Conservation (phyloP, 106 monocot genomes). For the Vanilla planifolia region DNA sequence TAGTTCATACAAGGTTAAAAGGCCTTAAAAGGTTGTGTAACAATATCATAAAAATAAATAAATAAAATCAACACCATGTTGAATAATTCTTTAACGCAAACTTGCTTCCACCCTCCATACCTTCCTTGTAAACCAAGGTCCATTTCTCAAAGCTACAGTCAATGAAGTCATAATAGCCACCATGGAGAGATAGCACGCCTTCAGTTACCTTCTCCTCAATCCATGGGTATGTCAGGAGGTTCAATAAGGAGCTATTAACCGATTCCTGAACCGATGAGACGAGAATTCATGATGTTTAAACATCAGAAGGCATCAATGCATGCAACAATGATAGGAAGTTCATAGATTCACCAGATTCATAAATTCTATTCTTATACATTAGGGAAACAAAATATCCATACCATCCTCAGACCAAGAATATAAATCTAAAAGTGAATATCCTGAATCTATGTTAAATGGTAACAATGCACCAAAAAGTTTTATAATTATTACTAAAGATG, state of each 20-base stretch:
- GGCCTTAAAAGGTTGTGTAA: too few species aligned
- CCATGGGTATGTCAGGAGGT: conserved; percentile 94
- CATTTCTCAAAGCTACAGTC: conserved; percentile 91
- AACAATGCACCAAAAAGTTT: neutral
- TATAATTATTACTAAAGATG: too few species aligned
- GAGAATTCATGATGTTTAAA: neutral
- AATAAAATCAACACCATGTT: conserved; percentile 37
- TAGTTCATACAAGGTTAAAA: too few species aligned
- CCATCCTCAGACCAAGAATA: too few species aligned
- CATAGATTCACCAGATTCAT: too few species aligned
- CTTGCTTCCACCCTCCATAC: conserved; percentile 52
- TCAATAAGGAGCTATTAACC: conserved; percentile 75
- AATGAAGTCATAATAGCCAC: conserved; percentile 90
- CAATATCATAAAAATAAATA: too few species aligned
- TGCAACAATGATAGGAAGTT: too few species aligned
- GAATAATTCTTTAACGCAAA: conserved; percentile 52
- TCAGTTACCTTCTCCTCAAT: conserved; percentile 69
- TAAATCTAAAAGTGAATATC: too few species aligned
- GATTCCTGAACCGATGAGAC: conserved; percentile 54
- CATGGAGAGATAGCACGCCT: conserved; percentile 68
- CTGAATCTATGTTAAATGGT: neutral
- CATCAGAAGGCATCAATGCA: too few species aligned
- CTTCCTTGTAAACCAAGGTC: conserved; percentile 62
- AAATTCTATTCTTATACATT: too few species aligned
- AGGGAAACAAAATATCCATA: too few species aligned